Percentiles rank a stretch among this genome's conserved stretches.
phyloP scores from a whole-genome alignment of 78 protist species.

The Dictyostelium discoideum region dicty_2.7 NC_007091.3:4511001-4511500 shows the following conservation, averaged over 20 bases:
- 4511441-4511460: not conserved
- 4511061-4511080: not conserved
- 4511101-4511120: constrained; percentile 1
- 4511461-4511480: not conserved
- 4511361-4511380: not conserved
- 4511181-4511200: constrained; percentile 2
- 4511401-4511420: not conserved
- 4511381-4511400: not conserved
- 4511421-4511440: not conserved
- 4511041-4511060: constrained; percentile 29
- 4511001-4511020: not conserved
- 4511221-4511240: constrained; percentile 22
- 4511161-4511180: constrained; percentile 25
- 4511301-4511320: constrained; percentile 46
- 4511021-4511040: not conserved
- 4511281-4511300: constrained; percentile 8
- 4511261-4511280: not conserved
- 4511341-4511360: not conserved
- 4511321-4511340: constrained; percentile 18
- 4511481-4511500: not conserved
- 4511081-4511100: not conserved
- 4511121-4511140: not conserved
- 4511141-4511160: not conserved
- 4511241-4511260: constrained; percentile 36
- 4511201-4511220: constrained; percentile 54